Conservation (phyloP, 306 rosid genomes). For the Betula pendula region DNA sequence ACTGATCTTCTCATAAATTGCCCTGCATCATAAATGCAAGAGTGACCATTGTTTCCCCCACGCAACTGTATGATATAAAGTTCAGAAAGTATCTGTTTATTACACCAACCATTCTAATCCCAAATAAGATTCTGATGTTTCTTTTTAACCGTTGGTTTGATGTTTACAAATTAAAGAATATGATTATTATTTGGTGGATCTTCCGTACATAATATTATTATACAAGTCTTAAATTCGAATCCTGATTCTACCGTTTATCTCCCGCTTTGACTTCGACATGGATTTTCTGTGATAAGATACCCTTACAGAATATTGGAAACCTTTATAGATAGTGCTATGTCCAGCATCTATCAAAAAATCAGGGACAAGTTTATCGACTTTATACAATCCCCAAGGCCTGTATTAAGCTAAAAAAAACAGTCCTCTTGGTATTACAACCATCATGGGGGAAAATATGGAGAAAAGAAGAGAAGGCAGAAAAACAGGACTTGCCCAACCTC, state of each 20-base stretch:
- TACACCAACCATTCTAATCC: neutral
- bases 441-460: neutral
- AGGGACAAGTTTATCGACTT: neutral
- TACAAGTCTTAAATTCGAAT: too few relatives aligned
- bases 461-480: neutral
- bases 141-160: too few relatives aligned
- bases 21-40: too few relatives aligned
- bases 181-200: neutral
- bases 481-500: conserved; percentile 18
- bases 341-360: neutral
- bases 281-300: too few relatives aligned
- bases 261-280: too few relatives aligned
- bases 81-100: too few relatives aligned
- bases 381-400: neutral
- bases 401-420: neutral
- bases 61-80: too few relatives aligned
- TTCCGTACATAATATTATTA: neutral
- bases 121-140: neutral
- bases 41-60: too few relatives aligned
- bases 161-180: neutral
- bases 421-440: neutral
- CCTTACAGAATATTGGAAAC: neutral
- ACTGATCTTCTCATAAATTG: too few relatives aligned
- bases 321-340: neutral
- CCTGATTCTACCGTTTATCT: too few relatives aligned